A percentile compares a stretch with the other conserved stretches of the same genome.
Evolutionary conservation across 495 filamentous ascomycete genomes (phyloP).

Genomic region (Clohesyomyces aquaticus): DNA sequence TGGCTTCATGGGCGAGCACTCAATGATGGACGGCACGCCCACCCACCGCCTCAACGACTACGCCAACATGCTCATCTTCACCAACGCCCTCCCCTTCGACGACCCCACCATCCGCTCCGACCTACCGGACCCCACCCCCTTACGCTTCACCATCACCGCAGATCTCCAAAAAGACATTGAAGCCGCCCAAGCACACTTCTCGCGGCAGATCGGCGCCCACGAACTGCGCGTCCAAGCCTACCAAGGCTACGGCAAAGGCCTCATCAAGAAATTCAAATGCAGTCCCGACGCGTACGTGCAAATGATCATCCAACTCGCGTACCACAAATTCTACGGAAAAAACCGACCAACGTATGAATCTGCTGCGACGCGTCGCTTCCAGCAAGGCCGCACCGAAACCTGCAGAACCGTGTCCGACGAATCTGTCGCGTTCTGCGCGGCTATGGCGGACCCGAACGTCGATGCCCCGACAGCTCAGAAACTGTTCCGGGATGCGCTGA

Average conservation of each 20-base stretch:
- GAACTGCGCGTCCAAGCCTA: conserved; percentile 92
- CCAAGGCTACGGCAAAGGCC: conserved; percentile 95
- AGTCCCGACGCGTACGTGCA: conserved; percentile 97
- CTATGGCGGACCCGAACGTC: conserved; percentile 70
- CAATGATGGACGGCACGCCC: conserved; percentile 99
- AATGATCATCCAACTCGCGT: conserved; percentile 98
- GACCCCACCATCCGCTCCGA: conserved; percentile 74
- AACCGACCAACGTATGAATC: conserved; percentile 99
- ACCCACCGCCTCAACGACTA: conserved; percentile 96
- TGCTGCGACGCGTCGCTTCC: conserved; percentile 90
- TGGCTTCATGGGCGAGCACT: conserved; percentile 98
- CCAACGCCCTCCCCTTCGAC: conserved; percentile 86
- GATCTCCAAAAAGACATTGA: conserved; percentile 75
- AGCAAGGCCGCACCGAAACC: conserved; percentile 94
- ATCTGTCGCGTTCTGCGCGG: conserved; percentile 85
- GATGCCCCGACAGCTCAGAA: conserved; percentile 65
- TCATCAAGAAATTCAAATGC: conserved; percentile 99
- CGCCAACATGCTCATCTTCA: conserved; percentile 84
- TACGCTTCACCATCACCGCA: conserved; percentile 77
- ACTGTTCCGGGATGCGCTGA: conserved; percentile 79
- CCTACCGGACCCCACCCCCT: conserved; percentile 75
- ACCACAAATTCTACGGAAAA: conserved; percentile 98
- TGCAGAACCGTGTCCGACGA: conserved; percentile 92
- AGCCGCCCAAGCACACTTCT: conserved; percentile 74
- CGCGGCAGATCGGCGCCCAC: conserved; percentile 77